phyloP scores from a whole-genome alignment of 768 basidiomycete genomes.

The Leccinellum albellum region DNA sequence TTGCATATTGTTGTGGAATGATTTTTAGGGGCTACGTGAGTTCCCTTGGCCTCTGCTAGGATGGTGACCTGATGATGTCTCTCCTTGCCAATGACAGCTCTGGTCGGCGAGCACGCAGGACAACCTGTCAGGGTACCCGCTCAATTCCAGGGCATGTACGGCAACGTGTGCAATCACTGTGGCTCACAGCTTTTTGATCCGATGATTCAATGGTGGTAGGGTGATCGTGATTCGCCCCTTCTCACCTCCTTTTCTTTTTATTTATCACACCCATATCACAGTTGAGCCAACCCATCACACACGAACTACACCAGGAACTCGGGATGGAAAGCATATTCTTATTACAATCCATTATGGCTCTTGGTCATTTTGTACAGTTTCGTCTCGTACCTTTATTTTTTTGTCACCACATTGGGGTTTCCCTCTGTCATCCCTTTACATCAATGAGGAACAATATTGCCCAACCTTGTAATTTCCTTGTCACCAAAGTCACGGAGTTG shows the following conservation, averaged over 20 bases:
- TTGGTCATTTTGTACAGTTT: not conserved
- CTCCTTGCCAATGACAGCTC: constrained; percentile 44
- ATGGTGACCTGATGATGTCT: constrained; percentile 1
- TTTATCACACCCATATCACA: not conserved
- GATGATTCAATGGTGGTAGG: constrained; percentile 53
- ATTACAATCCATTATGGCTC: not conserved
- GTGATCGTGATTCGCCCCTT: not conserved
- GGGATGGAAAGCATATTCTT: not conserved
- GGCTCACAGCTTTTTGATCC: constrained; percentile 68
- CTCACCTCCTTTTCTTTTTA: not conserved
- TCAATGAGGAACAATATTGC: not conserved
- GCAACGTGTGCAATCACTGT: constrained; percentile 59
- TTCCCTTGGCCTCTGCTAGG: not conserved
- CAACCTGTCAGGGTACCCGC: constrained; percentile 64
- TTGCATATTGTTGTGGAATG: constrained; percentile 88
- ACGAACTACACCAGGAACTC: not conserved
- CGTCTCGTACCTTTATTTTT: not conserved
- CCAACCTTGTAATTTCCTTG: not conserved
- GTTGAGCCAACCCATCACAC: not conserved
- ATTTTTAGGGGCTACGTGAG: constrained; percentile 77
- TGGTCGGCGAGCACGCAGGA: constrained; percentile 73
- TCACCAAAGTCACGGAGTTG: no score
- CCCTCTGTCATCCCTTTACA: not conserved
- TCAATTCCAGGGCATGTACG: constrained; percentile 69
- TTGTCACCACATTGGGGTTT: not conserved